Base-by-base conservation (phyloP, 163 green algal species). In the Prototheca cutis region DNA sequence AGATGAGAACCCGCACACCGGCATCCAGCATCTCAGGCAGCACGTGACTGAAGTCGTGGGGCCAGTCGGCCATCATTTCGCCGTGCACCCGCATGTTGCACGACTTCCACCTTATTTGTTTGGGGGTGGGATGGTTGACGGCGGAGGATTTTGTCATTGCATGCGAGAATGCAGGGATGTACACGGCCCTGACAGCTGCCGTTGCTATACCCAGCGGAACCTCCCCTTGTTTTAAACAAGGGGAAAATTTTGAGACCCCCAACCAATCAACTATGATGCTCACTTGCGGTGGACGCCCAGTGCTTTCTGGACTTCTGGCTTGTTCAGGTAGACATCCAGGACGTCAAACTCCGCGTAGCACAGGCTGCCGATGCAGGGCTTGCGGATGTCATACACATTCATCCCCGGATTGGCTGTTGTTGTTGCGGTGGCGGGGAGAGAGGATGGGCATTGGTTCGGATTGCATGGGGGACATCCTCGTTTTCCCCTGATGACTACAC, bases 341-440 rank as follows among this genome's bases (percentile, higher is more conserved):
- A 58, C 30, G 40, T 58, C 52, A 32, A 69, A 69, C 48, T 69
- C 62, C 4, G 84, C 67, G 61, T 91, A 91, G 71, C 84, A 91
- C 29, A 91, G 60, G 5, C 55, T 54, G 4, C 71, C 74, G 19
- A 62, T 63, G 61, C 90, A 96, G 53, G 81, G 39, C 71, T 89
- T 87, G 55, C 80, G 79, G 69, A 95, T 87, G 72, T 97, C 89
- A 62, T 96, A 96, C 55, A 89, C 74, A 53, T 88, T 89, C 61
- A 91, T 80, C 6, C 24, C 40, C 48, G 66, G 40, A 28, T 66
- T 62, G 10, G 53, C 24, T 45, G n/a, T n/a, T n/a, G n/a, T n/a
- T n/a, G n/a, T n/a, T n/a, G n/a, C n/a, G n/a, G n/a, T n/a, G n/a
- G n/a, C n/a, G n/a, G n/a, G n/a, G n/a, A n/a, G n/a, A n/a, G n/a